These are phyloP conservation scores for Starmerella cellae DNA, from an alignment of 805 yeast genomes.

Conservation along the genomic window DNA sequence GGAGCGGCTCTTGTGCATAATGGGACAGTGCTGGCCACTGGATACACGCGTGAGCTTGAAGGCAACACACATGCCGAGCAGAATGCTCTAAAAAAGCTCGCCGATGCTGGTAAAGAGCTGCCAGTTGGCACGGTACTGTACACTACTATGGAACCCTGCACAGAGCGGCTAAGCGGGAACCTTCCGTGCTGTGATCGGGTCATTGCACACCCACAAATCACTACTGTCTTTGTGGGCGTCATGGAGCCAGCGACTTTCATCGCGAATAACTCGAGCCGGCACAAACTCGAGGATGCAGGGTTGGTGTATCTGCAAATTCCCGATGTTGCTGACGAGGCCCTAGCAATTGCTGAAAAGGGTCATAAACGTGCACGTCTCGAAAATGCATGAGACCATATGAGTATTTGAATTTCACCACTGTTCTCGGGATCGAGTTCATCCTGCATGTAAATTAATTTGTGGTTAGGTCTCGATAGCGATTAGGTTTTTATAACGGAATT, in stretches of 20 bases:
- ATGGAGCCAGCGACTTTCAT: slow-evolving; percentile 83
- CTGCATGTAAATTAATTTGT: too few species aligned
- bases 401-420: too few species aligned
- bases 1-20: slow-evolving; percentile 74
- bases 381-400: too few species aligned
- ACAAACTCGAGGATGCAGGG: slow-evolving; percentile 40
- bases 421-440: too few species aligned
- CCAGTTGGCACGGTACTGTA: slow-evolving; percentile 72
- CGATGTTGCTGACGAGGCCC: slow-evolving; percentile 63
- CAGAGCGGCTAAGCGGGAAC: slow-evolving; percentile 78
- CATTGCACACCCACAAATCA: slow-evolving; percentile 39
- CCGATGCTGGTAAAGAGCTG: slow-evolving; percentile 31
- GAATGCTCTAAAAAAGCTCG: slow-evolving; percentile 63
- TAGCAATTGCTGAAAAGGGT: slow-evolving; percentile 60
- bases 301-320: slow-evolving; percentile 68
- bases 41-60: slow-evolving; percentile 78
- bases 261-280: slow-evolving; percentile 53
- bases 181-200: slow-evolving; percentile 77
- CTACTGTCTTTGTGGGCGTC: slow-evolving; percentile 80
- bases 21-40: slow-evolving; percentile 53
- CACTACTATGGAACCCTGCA: slow-evolving; percentile 97
- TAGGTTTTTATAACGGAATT: too few species aligned
- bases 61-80: slow-evolving; percentile 98
- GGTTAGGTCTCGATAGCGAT: too few species aligned
- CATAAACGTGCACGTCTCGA: too few species aligned